phyloP scores from a whole-genome alignment of 257 asterid genomes.

The Datura wrightii region DNA sequence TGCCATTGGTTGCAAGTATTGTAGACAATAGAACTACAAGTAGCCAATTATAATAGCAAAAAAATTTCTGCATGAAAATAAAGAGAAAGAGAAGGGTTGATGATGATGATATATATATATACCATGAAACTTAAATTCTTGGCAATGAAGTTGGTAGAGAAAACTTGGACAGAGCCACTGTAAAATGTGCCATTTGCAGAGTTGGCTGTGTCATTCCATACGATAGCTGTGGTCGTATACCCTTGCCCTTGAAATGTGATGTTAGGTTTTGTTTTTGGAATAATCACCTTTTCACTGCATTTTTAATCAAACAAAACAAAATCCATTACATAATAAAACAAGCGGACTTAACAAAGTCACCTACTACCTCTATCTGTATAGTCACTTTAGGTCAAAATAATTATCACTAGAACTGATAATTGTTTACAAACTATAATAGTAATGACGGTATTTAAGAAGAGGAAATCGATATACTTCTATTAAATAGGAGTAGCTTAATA shows the following conservation, averaged over 20 bases:
- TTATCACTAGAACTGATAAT: too few relatives aligned
- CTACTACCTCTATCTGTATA: too few relatives aligned
- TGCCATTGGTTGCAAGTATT: neutral
- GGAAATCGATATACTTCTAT: too few relatives aligned
- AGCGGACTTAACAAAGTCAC: neutral
- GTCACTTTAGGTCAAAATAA: too few relatives aligned
- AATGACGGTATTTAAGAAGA: too few relatives aligned
- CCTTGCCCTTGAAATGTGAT: constrained; percentile 98
- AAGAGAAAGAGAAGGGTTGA: neutral
- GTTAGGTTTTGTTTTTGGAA: constrained; percentile 73
- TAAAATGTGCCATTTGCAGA: constrained; percentile 86
- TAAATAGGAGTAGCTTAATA: too few relatives aligned
- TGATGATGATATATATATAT: neutral
- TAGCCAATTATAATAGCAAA: too few relatives aligned
- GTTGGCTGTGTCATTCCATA: constrained; percentile 95
- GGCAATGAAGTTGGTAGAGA: constrained; percentile 77
- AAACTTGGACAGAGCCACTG: constrained; percentile 92
- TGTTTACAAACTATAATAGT: too few relatives aligned
- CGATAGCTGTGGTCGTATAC: constrained; percentile 76
- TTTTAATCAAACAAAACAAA: neutral
- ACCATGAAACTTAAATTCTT: constrained; percentile 93
- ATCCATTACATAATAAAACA: neutral
- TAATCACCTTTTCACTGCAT: constrained; percentile 78
- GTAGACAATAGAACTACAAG: neutral
- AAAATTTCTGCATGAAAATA: too few relatives aligned